Evolutionary conservation across 2,329 filamentous ascomycete genomes (phyloP), one percentile per base, ranked within the genome.

Genomic region (Plectosphaerella cucumerina): DNA sequence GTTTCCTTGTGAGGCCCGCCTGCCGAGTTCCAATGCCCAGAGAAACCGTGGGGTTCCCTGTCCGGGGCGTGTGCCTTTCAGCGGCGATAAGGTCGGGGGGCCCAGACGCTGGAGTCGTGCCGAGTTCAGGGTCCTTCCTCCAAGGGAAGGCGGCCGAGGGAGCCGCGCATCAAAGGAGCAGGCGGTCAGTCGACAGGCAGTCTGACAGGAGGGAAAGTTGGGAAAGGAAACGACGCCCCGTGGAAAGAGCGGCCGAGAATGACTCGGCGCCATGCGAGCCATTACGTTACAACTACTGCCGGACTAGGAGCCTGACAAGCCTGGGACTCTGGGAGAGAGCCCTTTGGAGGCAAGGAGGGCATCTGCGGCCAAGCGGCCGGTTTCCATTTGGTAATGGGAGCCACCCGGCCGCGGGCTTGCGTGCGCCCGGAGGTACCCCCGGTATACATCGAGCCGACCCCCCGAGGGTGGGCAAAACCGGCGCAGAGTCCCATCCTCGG

Each of bases 311-410:
- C 26, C 26, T 31, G 26, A 11, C 26, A 31, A 11, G 69, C 68
- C 67, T 67, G 63, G 58, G 58, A 56, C 62, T 60, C 60, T 62
- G 64, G 62, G 58, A 55, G 59, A 53, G 23, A 26, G 10, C 23
- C 26, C 26, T 8, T 31, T 8, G 26, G 8, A 11, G 26, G 26
- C 26, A 31, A n/a, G n/a, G n/a, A n/a, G n/a, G n/a, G n/a, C n/a
- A 31, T 31, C 54, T 56, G 50, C 52, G 49, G 50, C 23, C 51
- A 49, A 53, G 44, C 53, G 49, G 56, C 62, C 60, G n/a, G 66
- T 72, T 75, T 73, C 67, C 63, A 73, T 76, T 72, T 75, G 69
- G 71, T 77, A 76, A 76, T 76, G 62, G 62, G 55, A 64, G 63
- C 59, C 60, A 57, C 58, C 59, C 51, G 33, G 49, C 37, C 6